A percentile compares a stretch with the other conserved stretches of the same genome.
Evolutionary conservation across 345 rosid species (phyloP).

Genomic region (Xanthoceras sorbifolium): DNA sequence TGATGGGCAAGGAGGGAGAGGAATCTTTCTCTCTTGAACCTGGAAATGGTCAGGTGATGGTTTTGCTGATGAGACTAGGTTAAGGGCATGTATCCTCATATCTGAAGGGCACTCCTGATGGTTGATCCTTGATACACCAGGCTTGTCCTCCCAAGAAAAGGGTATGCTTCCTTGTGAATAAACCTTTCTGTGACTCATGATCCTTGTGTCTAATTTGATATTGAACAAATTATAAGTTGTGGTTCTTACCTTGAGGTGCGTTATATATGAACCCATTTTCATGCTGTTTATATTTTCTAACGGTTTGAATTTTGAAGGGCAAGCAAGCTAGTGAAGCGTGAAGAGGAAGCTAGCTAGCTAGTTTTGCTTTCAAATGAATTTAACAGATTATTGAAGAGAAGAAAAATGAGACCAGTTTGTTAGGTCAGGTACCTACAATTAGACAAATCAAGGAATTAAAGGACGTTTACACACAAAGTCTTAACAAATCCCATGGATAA

Average conservation of each 20-base stretch:
- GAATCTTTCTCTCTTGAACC: slow-evolving; percentile 19
- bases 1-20: slow-evolving; percentile 44
- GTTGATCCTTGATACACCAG: slow-evolving; percentile 57
- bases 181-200: slow-evolving; percentile 41
- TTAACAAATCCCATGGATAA: not conserved
- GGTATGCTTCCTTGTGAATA: slow-evolving; percentile 66
- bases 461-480: not conserved
- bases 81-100: slow-evolving; percentile 9
- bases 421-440: not conserved
- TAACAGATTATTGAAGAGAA: slow-evolving; percentile 22
- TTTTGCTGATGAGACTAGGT: slow-evolving; percentile 8
- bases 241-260: not conserved
- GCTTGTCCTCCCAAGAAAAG: slow-evolving; percentile 70
- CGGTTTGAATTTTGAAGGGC: slow-evolving; percentile 28
- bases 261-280: slow-evolving; percentile 16
- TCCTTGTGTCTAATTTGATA: not conserved
- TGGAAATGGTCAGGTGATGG: not conserved
- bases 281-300: slow-evolving; percentile 36
- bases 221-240: not conserved
- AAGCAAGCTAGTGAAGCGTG: slow-evolving; percentile 53
- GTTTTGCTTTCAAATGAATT: slow-evolving; percentile 17
- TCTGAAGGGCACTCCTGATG: slow-evolving; percentile 24
- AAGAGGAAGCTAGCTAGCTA: slow-evolving; percentile 23
- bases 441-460: not conserved
- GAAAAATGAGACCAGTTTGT: slow-evolving; percentile 9